Percentiles rank a stretch among this genome's conserved stretches.
These are phyloP conservation scores for Colletotrichum destructivum DNA, from an alignment of 2,329 filamentous ascomycete species.

Conservation along the genomic window DNA sequence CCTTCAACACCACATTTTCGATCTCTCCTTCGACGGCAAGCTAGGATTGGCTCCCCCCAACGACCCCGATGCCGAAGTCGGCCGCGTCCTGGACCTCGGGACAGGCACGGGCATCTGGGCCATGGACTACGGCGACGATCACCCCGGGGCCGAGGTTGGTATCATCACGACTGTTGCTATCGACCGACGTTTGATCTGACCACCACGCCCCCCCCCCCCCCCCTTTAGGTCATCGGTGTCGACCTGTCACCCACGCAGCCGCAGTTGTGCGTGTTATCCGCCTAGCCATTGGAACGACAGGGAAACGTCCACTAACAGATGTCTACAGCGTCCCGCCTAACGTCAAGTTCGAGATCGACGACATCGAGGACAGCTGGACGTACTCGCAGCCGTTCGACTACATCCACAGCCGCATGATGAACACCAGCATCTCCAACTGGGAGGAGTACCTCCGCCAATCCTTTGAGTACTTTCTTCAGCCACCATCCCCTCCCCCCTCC, in stretches of 20 bases:
- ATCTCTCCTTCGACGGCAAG: constrained; percentile 56
- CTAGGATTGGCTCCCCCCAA: constrained; percentile 39
- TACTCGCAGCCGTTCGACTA: constrained; percentile 66
- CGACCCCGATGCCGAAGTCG: constrained; percentile 38
- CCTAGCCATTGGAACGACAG: no score
- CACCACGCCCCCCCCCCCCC: background rate
- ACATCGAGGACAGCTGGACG: constrained; percentile 49
- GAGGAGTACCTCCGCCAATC: constrained; percentile 65
- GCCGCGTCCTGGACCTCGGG: constrained; percentile 47
- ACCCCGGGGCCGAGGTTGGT: constrained; percentile 50
- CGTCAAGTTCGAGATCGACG: constrained; percentile 58
- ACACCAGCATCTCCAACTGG: constrained; percentile 69
- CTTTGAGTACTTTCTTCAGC: constrained; percentile 52
- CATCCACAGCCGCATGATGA: constrained; percentile 71
- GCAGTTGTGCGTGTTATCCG: constrained; percentile 47
- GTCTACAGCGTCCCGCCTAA: constrained; percentile 56
- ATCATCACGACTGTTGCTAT: accelerated
- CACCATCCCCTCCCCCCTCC: no score
- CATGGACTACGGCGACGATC: constrained; percentile 60
- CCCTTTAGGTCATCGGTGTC: constrained; percentile 54
- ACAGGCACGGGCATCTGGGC: constrained; percentile 52
- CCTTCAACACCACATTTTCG: constrained; percentile 69
- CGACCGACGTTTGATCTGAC: background rate
- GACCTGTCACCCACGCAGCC: constrained; percentile 60
- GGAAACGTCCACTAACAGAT: background rate